phyloP scores from a whole-genome alignment of 345 rosid species.

The Passiflora organensis region DNA sequence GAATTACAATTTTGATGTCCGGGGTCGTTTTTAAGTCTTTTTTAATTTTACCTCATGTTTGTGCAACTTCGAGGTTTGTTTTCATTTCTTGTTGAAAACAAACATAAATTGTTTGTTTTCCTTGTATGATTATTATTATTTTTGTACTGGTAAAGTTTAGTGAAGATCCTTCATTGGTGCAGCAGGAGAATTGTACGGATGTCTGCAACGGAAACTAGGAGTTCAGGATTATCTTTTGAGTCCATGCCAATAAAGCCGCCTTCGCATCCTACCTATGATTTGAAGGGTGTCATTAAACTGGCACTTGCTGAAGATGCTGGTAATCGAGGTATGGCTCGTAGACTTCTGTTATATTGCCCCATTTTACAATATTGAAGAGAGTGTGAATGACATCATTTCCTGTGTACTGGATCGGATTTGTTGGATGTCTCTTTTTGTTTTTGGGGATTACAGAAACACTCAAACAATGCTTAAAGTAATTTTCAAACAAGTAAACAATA shows the following conservation, averaged over 20 bases:
- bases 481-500: too few species aligned
- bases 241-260: conserved; percentile 74
- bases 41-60: conserved; percentile 27
- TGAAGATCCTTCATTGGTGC: background rate
- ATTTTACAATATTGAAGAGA: too few species aligned
- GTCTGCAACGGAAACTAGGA: conserved; percentile 21
- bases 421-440: too few species aligned
- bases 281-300: conserved; percentile 61
- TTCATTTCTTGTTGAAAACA: background rate
- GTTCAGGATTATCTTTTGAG: conserved; percentile 25
- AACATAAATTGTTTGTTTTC: too few species aligned
- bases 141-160: too few species aligned
- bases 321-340: conserved; percentile 71
- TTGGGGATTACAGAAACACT: too few species aligned
- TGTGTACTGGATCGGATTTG: too few species aligned
- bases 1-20: conserved; percentile 16
- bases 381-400: too few species aligned
- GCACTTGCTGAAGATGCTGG: conserved; percentile 93
- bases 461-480: too few species aligned
- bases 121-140: too few species aligned
- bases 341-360: too few species aligned
- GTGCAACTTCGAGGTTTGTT: conserved; percentile 44
- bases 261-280: conserved; percentile 82
- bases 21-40: conserved; percentile 33
- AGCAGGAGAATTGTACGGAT: conserved; percentile 17